Evolutionary conservation across 2,329 filamentous ascomycete genomes (phyloP), one percentile per base, ranked within the genome.

Genomic region (Cladorrhinum sp.): DNA sequence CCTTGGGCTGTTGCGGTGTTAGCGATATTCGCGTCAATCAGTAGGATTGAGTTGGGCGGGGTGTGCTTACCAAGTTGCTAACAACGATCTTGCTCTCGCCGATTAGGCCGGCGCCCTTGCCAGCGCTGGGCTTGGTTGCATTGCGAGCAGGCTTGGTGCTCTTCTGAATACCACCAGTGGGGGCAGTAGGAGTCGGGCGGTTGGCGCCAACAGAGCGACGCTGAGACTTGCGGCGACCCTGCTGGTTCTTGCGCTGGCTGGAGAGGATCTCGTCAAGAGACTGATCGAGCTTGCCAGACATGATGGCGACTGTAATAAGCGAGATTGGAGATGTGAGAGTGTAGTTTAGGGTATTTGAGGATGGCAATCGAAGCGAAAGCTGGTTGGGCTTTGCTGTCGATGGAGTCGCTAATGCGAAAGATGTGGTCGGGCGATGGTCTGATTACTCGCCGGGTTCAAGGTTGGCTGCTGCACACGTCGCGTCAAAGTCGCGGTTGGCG

Each of bases 251-350:
- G 70, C 82, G 85, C 76, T 85, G 87, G 73, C 87, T 90, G 76
- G 89, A 91, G 82, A 96, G 88, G 79, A 99, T 97, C 80, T 97
- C 92, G 77, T 98, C 95, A 69, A 99, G 91, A 81, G 92, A 93
- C 82, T 96, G 89, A 77, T 97, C 92, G 74, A 99, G 90, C 82
- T 97, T 97, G 81, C 86, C 89, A 82, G 92, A 91, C 92, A 96
- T 96, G 65, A 62, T 69, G 65, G 59, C 62, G 62, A 51, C 51
- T 59, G 64, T 46, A 12, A 46, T 46, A 46, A 46, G 42, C 42
- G 42, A 39, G 48, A 56, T 50, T 55, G 57, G 39, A 51, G 36
- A 52, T 18, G 51, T 39, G 26, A 58, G 39, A 42, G 20, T 58
- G 56, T 48, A 30, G 20, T 60, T 20, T 42, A 49, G 26, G 51